Base-by-base conservation (phyloP, 2,329 filamentous ascomycete species). In the Penicillium sp. region DNA sequence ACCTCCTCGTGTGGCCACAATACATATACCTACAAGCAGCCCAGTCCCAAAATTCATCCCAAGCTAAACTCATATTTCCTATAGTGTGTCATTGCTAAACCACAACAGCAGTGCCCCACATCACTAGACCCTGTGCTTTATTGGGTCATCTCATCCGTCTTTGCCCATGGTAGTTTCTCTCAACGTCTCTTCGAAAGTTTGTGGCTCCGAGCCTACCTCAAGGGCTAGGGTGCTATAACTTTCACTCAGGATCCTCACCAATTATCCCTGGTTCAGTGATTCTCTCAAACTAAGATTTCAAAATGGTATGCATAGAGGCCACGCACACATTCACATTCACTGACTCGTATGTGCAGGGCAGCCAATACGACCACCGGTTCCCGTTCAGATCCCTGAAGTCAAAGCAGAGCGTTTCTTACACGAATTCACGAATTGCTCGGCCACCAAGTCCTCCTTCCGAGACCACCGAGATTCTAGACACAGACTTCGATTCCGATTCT, bases 391-490 rank as follows among this genome's bases (percentile, higher is more conserved):
- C 56, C 38, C 53, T 9, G 45, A 66, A 47, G 60, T 57, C 15
- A 44, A 54, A 28, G 49, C 57, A 24, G 53, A 23, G 42, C 58
- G 18, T 54, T 56, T 16, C 60, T 62, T 58, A 45, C 60, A 23
- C 46, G 49, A 43, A 50, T 51, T 15, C 54, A 49, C 31, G 61
- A 52, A 34, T 47, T 29, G 23, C 50, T 29, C 26, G 59, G 3
- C 7, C 58, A 23, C 56, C 28, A 3, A 33, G 59, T 12, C 68
- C 68, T 6, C 51, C 64, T 4, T 70, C 69, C 9, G 61, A 69
- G 23, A 57, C 66, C 0, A 73, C 70, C 0, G 68, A 71, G 44
- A 70, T 71, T 15, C 59, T 68, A 28, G 69, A 72, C 43, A 67
- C 67, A 9, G 70, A 73, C 42, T 67, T 65, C 36, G 70, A 71